phyloP scores from a whole-genome alignment of 2,329 filamentous ascomycete species.

The Catunica adiposa region DNA sequence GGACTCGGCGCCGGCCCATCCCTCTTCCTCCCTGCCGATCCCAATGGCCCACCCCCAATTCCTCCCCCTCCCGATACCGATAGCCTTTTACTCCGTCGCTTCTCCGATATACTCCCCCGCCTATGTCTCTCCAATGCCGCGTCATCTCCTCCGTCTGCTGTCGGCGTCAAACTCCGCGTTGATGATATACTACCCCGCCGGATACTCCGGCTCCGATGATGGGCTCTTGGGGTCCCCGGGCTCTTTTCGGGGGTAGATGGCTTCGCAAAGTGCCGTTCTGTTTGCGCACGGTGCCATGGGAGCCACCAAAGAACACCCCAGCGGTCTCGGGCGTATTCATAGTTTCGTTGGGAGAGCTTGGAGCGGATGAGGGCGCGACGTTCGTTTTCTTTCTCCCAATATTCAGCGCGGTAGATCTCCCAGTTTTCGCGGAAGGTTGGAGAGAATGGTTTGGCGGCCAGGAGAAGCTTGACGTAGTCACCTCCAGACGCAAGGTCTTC shows the following conservation, averaged over 20 bases:
- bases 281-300: constrained; percentile 39
- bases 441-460: constrained; percentile 88
- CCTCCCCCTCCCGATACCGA: constrained; percentile 8
- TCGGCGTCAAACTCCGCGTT: constrained; percentile 33
- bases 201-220: constrained; percentile 31
- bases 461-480: constrained; percentile 76
- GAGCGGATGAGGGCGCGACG: constrained; percentile 55
- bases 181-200: constrained; percentile 37
- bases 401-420: constrained; percentile 86
- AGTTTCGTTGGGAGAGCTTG: constrained; percentile 52
- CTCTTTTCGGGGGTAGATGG: constrained; percentile 5
- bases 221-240: not conserved
- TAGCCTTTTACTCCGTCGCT: constrained; percentile 9
- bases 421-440: constrained; percentile 91
- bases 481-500: constrained; percentile 83
- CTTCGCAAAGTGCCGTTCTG: constrained; percentile 16
- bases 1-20: constrained; percentile 6
- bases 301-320: constrained; percentile 77
- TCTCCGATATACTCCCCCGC: constrained; percentile 11
- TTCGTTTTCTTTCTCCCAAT: constrained; percentile 95
- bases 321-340: constrained; percentile 48
- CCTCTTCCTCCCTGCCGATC: constrained; percentile 5
- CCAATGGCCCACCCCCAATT: too few relatives aligned
- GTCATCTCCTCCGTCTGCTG: constrained; percentile 26
- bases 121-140: constrained; percentile 16